Evolutionary conservation across 768 basidiomycete species (phyloP), one percentile per base, ranked within the genome.

Genomic region (Hygrophorus russula): DNA sequence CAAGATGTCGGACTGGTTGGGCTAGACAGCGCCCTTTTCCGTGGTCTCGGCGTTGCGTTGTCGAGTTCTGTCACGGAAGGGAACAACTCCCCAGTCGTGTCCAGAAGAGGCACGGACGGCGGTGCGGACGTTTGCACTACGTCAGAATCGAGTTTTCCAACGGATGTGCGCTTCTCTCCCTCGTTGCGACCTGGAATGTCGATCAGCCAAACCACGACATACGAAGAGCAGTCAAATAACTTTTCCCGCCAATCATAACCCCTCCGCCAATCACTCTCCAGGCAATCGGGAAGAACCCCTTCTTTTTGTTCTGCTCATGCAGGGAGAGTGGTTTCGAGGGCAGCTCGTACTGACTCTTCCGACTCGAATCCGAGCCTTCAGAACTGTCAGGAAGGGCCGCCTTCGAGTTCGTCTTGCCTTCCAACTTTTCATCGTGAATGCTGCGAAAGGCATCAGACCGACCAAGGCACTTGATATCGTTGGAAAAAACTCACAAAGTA

Each of bases 231-330:
- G 12, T 3, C n/a, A 35, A 36, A 11, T 42, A 14, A 37, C 24
- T n/a, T 30, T 37, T 36, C 8, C 37, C 74, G 47, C 69, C 71
- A 67, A 85, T 69, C 59, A 73, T 68, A n/a, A 85, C 83, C 2
- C 83, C 83, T 11, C 83, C 83, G 0, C 83, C 81, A 40, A 86
- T 80, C 10, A 86, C 82, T 34, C 83, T 70, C 83, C 83, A 86
- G 3, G 72, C 68, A 36, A 86, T 68, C 19, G 82, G 81, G 50
- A 74, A 79, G 56, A 65, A 80, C 46, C 70, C 69, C 48, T 61
- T 76, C 52, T 65, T 58, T 33, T 53, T 59, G 48, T 56, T 62
- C 27, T 66, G 65, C 34, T 69, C 67, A 28, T 59, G 44, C 4
- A 46, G 11, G 30, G 56, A 52, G 10, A 51, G 13, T n/a, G 56